Evolutionary conservation across 2,329 filamentous ascomycete species (phyloP).

Genomic region (Aspergillus sp.): DNA sequence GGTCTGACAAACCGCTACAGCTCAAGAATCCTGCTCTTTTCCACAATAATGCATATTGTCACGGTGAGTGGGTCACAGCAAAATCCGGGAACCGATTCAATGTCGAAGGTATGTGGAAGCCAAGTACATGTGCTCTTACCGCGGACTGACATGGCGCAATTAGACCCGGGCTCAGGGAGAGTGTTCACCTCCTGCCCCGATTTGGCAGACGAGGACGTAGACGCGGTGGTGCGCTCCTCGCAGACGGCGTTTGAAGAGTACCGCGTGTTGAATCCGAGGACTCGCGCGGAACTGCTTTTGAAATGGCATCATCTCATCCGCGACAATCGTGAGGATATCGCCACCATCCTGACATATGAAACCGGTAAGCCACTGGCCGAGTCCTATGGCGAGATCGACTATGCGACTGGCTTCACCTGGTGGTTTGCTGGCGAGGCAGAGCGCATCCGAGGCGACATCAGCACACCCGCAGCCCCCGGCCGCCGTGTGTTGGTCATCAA

Average conservation of each 20-base stretch:
- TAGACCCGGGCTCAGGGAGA: constrained; percentile 49
- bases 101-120: too few relatives aligned
- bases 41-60: too few relatives aligned
- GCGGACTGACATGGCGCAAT: too few relatives aligned
- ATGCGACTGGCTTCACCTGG: constrained; percentile 50
- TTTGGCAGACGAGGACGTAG: constrained; percentile 55
- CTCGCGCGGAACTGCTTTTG: constrained; percentile 57
- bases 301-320: constrained; percentile 63
- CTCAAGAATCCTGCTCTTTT: too few relatives aligned
- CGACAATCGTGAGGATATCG: constrained; percentile 58
- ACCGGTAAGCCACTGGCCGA: constrained; percentile 56
- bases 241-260: constrained; percentile 59
- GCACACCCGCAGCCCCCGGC: constrained; percentile 56
- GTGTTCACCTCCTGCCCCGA: constrained; percentile 50
- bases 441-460: constrained; percentile 58
- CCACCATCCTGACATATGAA: constrained; percentile 59
- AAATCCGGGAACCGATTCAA: too few relatives aligned
- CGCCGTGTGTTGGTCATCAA: constrained; percentile 68
- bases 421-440: constrained; percentile 61
- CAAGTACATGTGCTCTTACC: too few relatives aligned
- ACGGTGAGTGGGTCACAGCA: too few relatives aligned
- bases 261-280: constrained; percentile 55
- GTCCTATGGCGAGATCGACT: constrained; percentile 52
- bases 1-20: too few relatives aligned
- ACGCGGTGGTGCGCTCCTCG: constrained; percentile 55